Percentiles rank a stretch among this genome's conserved stretches.
Conservation (phyloP, 1,284 basidiomycete species). For the Trametes pubescens region DNA sequence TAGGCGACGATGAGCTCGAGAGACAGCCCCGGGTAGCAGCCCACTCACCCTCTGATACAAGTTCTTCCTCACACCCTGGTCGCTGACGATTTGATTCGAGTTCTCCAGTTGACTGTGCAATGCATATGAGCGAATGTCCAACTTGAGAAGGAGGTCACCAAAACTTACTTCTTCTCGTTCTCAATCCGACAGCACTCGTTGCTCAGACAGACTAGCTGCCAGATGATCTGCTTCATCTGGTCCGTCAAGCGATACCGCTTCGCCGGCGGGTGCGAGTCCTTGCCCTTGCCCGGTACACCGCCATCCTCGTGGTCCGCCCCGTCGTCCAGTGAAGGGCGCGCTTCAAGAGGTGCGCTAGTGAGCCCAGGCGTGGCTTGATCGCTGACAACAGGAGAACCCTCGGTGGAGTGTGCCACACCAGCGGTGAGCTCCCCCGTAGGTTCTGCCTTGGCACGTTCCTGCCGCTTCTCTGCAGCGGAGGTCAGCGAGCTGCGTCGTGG, state of each 20-base stretch:
- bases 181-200: slow-evolving; percentile 83
- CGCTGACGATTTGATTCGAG: slow-evolving; percentile 73
- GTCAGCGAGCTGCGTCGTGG: slow-evolving; percentile 6
- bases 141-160: not conserved
- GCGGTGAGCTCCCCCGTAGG: slow-evolving; percentile 37
- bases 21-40: not conserved
- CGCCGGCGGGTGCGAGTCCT: slow-evolving; percentile 64
- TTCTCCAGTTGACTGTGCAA: slow-evolving; percentile 65
- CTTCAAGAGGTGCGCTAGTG: slow-evolving; percentile 30
- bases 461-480: slow-evolving; percentile 58
- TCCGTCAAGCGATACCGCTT: slow-evolving; percentile 81
- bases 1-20: slow-evolving; percentile 31
- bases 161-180: slow-evolving; percentile 87
- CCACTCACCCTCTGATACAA: slow-evolving; percentile 74
- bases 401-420: slow-evolving; percentile 41
- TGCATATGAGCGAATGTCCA: slow-evolving; percentile 16
- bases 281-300: slow-evolving; percentile 42
- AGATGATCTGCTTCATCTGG: slow-evolving; percentile 76
- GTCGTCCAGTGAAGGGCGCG: slow-evolving; percentile 35
- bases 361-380: slow-evolving; percentile 38
- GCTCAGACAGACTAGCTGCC: slow-evolving; percentile 81
- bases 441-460: slow-evolving; percentile 55
- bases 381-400: slow-evolving; percentile 46
- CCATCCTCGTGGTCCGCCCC: slow-evolving; percentile 41
- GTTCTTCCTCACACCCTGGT: slow-evolving; percentile 78